These are phyloP conservation scores for Leptographium wingfieldii DNA, from an alignment of 2,329 filamentous ascomycete genomes.

Conservation along the genomic window DNA sequence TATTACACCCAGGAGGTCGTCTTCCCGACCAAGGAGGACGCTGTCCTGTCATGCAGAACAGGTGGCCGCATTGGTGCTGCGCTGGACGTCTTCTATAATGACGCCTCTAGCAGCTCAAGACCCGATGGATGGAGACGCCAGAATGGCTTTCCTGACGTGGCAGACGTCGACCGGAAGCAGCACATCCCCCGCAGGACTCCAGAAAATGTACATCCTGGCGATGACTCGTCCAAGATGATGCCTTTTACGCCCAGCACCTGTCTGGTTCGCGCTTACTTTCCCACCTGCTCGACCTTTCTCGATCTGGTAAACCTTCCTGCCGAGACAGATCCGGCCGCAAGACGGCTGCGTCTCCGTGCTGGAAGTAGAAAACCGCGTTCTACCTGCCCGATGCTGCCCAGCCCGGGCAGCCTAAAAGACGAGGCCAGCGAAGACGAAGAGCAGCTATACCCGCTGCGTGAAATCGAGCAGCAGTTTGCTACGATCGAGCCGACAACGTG, in stretches of 20 bases:
- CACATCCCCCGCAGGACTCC: slow-evolving; percentile 12
- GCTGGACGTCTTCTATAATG: too few relatives aligned
- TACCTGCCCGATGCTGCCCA: too few relatives aligned
- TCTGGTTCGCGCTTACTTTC: slow-evolving; percentile 41
- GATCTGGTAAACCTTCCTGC: slow-evolving; percentile 44
- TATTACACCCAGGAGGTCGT: slow-evolving; percentile 49
- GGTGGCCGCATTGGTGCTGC: too few relatives aligned
- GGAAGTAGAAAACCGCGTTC: background rate
- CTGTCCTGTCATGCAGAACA: background rate
- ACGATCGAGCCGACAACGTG: background rate
- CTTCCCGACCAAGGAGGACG: slow-evolving; percentile 19
- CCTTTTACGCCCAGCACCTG: slow-evolving; percentile 41
- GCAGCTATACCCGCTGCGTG: too few relatives aligned
- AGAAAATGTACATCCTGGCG: slow-evolving; percentile 34
- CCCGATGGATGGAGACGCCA: background rate
- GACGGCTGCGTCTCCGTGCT: slow-evolving; percentile 18
- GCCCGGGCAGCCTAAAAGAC: too few relatives aligned
- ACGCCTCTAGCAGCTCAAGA: background rate
- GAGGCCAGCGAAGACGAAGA: slow-evolving; percentile 1
- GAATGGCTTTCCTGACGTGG: background rate
- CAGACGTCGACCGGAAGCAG: background rate
- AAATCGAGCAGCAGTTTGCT: background rate
- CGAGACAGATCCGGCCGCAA: slow-evolving; percentile 21
- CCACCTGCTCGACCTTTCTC: slow-evolving; percentile 39
- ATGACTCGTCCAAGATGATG: slow-evolving; percentile 26